A percentile compares a stretch with the other conserved stretches of the same genome.
Evolutionary conservation across 2,329 filamentous ascomycete genomes (phyloP).

Genomic region (Mollisiaceae sp.): DNA sequence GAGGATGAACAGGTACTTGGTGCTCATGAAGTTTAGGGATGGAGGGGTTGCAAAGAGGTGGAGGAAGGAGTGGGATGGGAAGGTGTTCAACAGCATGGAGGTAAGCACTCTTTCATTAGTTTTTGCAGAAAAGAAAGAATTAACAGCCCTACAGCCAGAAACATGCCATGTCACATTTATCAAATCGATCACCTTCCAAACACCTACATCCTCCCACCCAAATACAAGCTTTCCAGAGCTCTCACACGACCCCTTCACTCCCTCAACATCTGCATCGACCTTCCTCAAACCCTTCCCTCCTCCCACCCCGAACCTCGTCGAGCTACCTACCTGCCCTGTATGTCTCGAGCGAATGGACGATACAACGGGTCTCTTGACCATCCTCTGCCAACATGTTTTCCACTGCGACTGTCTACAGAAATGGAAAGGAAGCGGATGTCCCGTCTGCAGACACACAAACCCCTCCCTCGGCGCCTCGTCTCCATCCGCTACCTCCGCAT

Average conservation of each 20-base stretch:
- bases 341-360: conserved; percentile 99
- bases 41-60: conserved; percentile 76
- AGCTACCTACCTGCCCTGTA: conserved; percentile 94
- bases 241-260: conserved; percentile 67
- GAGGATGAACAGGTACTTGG: conserved; percentile 89
- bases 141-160: conserved; percentile 66
- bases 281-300: conserved; percentile 63
- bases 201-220: conserved; percentile 35
- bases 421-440: conserved; percentile 93
- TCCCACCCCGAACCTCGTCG: conserved; percentile 81
- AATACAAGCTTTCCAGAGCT: conserved; percentile 59
- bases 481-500: conserved; percentile 32
- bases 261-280: conserved; percentile 50
- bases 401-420: conserved; percentile 96
- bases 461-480: conserved; percentile 49
- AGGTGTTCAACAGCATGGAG: conserved; percentile 90
- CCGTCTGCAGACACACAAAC: conserved; percentile 90
- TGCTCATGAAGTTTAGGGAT: conserved; percentile 90
- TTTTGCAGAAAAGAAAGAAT: background rate
- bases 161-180: conserved; percentile 95
- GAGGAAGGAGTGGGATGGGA: conserved; percentile 88
- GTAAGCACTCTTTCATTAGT: conserved; percentile 52
- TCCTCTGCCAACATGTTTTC: conserved; percentile 96
- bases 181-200: conserved; percentile 84
- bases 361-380: conserved; percentile 91